Evolutionary conservation across 257 asterid species (phyloP).

Genomic region (Solanum rostratum): DNA sequence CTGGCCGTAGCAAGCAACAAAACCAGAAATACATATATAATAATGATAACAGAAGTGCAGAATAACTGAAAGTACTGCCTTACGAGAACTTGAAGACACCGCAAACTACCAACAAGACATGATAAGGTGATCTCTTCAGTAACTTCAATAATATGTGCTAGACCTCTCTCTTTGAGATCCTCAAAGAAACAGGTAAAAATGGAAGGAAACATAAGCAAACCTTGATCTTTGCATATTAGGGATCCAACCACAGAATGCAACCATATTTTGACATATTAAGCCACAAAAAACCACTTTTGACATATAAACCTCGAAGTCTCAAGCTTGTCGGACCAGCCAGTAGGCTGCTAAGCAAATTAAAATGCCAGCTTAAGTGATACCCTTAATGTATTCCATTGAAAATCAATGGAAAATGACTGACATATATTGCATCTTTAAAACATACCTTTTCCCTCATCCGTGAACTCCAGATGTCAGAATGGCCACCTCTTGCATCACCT

Average conservation of each 20-base stretch:
- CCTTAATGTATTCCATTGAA: background rate
- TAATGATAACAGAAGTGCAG: background rate
- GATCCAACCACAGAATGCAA: background rate
- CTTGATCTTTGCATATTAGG: background rate
- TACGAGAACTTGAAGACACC: background rate
- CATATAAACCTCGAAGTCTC: background rate
- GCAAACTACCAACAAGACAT: background rate
- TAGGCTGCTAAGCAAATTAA: background rate
- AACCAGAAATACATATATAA: background rate
- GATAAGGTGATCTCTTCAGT: background rate
- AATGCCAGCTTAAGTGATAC: background rate
- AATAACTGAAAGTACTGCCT: background rate
- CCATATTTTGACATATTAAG: background rate
- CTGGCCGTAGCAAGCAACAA: background rate
- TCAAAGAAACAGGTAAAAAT: background rate
- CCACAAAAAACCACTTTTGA: background rate
- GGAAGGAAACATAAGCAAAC: background rate
- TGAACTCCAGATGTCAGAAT: conserved; percentile 63
- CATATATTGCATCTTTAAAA: background rate
- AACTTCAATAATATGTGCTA: background rate
- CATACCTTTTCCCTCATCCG: conserved; percentile 75
- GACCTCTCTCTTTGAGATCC: background rate
- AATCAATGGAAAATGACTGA: background rate
- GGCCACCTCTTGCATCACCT: conserved; percentile 31
- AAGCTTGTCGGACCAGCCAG: background rate